Evolutionary conservation across 371 early-diverging fungal species (phyloP).

Genomic region (Basidiobolus heterosporus): DNA sequence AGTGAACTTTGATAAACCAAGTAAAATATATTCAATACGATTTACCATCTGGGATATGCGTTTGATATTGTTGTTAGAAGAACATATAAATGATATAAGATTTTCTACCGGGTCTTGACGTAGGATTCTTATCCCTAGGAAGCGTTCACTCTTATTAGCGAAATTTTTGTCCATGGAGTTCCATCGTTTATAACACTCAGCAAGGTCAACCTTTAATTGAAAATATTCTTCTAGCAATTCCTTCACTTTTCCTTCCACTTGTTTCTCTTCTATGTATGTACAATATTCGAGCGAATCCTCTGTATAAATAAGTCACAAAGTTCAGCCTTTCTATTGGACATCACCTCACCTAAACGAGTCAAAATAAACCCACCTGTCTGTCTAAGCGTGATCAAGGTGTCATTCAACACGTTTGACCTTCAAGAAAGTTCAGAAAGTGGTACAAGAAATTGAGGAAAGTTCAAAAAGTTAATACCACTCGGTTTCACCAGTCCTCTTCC

Average conservation of each 20-base stretch:
- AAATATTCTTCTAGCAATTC: conserved; percentile 45
- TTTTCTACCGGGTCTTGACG: conserved; percentile 81
- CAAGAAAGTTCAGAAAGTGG: conserved; percentile 7
- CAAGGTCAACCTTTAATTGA: conserved; percentile 48
- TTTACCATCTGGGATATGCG: conserved; percentile 82
- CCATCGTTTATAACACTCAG: conserved; percentile 52
- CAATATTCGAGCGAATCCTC: background rate
- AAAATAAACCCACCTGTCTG: conserved; percentile 10
- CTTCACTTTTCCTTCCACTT: conserved; percentile 1
- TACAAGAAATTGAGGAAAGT: conserved; percentile 9
- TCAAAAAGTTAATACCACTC: conserved; percentile 5
- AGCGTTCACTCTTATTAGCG: conserved; percentile 22
- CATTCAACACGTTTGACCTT: conserved; percentile 22
- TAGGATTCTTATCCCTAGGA: conserved; percentile 63
- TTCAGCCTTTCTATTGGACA: no score
- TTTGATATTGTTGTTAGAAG: conserved; percentile 87
- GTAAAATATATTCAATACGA: conserved; percentile 1
- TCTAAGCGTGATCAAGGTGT: conserved; percentile 11
- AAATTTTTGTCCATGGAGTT: conserved; percentile 44
- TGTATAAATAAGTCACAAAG: no score
- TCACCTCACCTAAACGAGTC: no score
- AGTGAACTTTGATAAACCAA: background rate
- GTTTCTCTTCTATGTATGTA: background rate
- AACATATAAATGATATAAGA: conserved; percentile 86
- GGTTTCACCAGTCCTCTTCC: conserved; percentile 27